These are phyloP conservation scores for Aspergillus fijiensis DNA, from an alignment of 2,329 filamentous ascomycete species.

Conservation along the genomic window DNA sequence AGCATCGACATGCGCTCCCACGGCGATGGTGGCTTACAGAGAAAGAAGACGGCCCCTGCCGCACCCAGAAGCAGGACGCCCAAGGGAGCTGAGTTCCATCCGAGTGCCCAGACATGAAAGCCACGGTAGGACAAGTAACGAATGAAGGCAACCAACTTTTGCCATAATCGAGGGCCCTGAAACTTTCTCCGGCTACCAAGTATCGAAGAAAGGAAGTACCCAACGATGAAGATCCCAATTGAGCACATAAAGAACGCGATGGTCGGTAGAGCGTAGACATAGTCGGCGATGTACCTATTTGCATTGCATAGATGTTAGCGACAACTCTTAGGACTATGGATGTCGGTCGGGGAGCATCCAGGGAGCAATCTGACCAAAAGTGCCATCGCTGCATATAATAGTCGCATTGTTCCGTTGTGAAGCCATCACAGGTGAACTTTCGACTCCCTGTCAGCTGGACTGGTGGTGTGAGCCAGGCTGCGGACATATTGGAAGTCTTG, in stretches of 20 bases:
- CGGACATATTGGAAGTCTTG: too few species aligned
- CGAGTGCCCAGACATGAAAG: neutral
- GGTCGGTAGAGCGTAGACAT: slow-evolving; percentile 8
- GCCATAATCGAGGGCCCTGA: neutral
- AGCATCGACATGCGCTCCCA: neutral
- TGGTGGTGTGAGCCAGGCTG: too few species aligned
- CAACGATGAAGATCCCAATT: slow-evolving; percentile 2
- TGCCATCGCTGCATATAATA: too few species aligned
- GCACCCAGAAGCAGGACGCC: slow-evolving; percentile 45
- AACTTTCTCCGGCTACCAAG: neutral
- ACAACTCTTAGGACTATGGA: too few species aligned
- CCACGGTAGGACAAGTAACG: neutral
- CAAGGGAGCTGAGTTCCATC: slow-evolving; percentile 37
- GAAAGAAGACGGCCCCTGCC: slow-evolving; percentile 48
- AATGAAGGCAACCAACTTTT: neutral
- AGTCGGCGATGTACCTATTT: slow-evolving; percentile 28
- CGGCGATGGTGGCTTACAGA: slow-evolving; percentile 26
- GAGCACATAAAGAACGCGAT: slow-evolving; percentile 6
- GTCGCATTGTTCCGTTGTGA: too few species aligned
- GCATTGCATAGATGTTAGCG: slow-evolving; percentile 1
- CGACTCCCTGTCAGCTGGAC: too few species aligned
- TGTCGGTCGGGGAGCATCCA: too few species aligned
- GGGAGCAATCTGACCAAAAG: too few species aligned
- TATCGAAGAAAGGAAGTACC: neutral
- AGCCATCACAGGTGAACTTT: too few species aligned